Evolutionary conservation across 345 rosid species (phyloP).

Genomic region (Lenwebbia sp.): DNA sequence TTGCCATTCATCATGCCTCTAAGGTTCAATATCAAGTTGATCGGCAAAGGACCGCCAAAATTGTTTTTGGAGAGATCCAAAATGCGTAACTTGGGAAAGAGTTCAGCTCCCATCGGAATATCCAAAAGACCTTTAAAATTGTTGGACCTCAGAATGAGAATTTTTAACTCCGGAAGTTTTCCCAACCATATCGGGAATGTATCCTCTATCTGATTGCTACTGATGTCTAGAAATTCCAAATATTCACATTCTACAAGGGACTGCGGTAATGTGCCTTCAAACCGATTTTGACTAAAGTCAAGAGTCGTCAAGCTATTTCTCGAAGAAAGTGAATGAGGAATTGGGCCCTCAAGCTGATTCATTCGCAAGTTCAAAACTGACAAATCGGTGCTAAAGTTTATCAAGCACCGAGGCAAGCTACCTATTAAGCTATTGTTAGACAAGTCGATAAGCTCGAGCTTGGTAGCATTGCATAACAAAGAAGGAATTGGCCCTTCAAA

Average conservation of each 20-base stretch:
- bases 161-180: constrained; percentile 1
- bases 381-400: background rate
- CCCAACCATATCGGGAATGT: constrained; percentile 12
- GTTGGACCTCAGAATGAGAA: constrained; percentile 18
- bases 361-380: background rate
- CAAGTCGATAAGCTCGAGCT: background rate
- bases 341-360: constrained; percentile 3
- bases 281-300: constrained; percentile 1
- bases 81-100: background rate
- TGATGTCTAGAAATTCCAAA: constrained; percentile 11
- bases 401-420: constrained; percentile 5
- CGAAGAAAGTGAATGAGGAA: background rate
- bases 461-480: background rate
- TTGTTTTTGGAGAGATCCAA: constrained; percentile 9
- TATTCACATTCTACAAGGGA: background rate
- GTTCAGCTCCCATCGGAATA: fast-evolving
- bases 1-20: background rate
- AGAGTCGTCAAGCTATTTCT: background rate
- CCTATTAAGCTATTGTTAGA: constrained; percentile 4
- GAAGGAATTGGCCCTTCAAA: background rate
- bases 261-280: constrained; percentile 6
- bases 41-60: background rate
- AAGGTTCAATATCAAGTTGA: background rate
- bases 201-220: constrained; percentile 3
- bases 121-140: constrained; percentile 4